Conservation (phyloP, 2,329 filamentous ascomycete genomes). For the Xylariaceae sp. region DNA sequence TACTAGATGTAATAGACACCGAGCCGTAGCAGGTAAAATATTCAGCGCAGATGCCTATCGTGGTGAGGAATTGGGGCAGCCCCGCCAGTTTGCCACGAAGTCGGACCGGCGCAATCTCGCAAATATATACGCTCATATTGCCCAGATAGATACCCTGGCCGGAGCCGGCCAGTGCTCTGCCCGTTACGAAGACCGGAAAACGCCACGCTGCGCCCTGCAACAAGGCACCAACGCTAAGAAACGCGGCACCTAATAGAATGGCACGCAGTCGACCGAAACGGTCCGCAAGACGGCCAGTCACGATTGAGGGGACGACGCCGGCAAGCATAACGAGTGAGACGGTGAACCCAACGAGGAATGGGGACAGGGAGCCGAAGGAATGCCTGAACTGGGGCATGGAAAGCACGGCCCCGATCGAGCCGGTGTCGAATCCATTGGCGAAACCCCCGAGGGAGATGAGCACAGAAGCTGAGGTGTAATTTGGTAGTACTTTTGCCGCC, state of each 20-base stretch:
- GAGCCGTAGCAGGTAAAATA: slow-evolving; percentile 65
- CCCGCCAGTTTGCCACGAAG: slow-evolving; percentile 54
- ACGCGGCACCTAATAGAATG: slow-evolving; percentile 51
- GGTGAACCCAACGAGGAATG: slow-evolving; percentile 58
- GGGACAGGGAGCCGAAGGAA: slow-evolving; percentile 50
- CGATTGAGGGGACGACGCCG: slow-evolving; percentile 58
- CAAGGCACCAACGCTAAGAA: slow-evolving; percentile 56
- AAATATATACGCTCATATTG: slow-evolving; percentile 62
- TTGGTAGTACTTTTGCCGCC: slow-evolving; percentile 19
- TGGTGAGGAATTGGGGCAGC: slow-evolving; percentile 55
- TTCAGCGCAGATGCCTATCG: slow-evolving; percentile 53
- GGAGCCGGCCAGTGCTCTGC: slow-evolving; percentile 58
- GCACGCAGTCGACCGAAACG: slow-evolving; percentile 50
- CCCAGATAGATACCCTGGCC: slow-evolving; percentile 62
- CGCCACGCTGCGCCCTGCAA: slow-evolving; percentile 52
- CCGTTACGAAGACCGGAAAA: slow-evolving; percentile 57
- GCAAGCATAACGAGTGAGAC: slow-evolving; percentile 63
- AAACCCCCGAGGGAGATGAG: slow-evolving; percentile 39
- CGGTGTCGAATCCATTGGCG: slow-evolving; percentile 43
- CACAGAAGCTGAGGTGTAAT: slow-evolving; percentile 38
- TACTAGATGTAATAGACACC: slow-evolving; percentile 46
- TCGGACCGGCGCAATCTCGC: slow-evolving; percentile 59
- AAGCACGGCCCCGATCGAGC: slow-evolving; percentile 40
- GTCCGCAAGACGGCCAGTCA: slow-evolving; percentile 58
- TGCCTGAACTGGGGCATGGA: slow-evolving; percentile 38